Conservation (phyloP, 2,329 filamentous ascomycete genomes). For the Dactylellina leptospora region DNA sequence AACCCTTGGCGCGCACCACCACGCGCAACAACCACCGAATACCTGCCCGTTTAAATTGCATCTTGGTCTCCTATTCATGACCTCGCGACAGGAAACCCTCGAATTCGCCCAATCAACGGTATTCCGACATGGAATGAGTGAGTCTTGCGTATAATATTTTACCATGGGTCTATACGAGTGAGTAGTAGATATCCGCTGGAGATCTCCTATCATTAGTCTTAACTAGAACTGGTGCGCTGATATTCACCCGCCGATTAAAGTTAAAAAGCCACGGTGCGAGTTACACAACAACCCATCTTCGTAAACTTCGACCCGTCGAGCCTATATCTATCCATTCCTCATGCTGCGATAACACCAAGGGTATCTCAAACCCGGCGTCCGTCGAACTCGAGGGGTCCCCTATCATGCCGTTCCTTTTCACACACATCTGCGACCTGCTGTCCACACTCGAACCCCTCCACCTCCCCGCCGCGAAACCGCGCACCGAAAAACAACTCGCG, state of each 20-base stretch:
- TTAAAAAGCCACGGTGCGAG: no score
- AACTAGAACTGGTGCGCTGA: no score
- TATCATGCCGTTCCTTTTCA: conserved; percentile 54
- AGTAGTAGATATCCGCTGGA: no score
- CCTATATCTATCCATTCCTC: no score
- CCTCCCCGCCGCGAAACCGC: conserved; percentile 22
- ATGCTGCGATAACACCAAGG: not conserved
- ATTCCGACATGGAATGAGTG: not conserved
- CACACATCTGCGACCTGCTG: conserved; percentile 55
- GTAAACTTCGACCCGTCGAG: no score
- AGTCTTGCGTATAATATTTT: not conserved
- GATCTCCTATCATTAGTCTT: no score
- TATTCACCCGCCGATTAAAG: no score
- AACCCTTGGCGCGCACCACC: not conserved
- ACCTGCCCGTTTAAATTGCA: conserved; percentile 20
- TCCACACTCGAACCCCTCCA: conserved; percentile 52
- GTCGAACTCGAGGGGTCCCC: not conserved
- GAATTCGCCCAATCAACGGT: not conserved
- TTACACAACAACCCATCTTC: no score
- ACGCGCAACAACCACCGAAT: no score
- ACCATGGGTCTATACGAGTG: no score
- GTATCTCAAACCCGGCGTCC: not conserved
- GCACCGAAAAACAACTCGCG: conserved; percentile 22
- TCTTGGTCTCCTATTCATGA: conserved; percentile 9
- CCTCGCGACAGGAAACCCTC: not conserved